Evolutionary conservation across 345 rosid species (phyloP), one percentile per base, ranked within the genome.

Genomic region (Toxicodendron radicans): DNA sequence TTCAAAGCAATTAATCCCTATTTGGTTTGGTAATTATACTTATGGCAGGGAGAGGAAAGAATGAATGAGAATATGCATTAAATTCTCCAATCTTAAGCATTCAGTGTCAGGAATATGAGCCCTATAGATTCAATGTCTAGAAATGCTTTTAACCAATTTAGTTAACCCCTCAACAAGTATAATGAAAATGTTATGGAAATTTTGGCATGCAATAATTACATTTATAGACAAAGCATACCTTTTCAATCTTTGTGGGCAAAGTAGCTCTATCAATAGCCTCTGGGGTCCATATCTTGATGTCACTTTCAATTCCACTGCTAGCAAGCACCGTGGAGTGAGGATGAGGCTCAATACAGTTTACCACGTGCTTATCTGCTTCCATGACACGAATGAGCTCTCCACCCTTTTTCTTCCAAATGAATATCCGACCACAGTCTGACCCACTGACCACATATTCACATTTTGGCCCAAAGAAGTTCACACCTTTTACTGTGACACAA

Each of bases 381-480:
- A 95, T 90, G 58, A 88, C 91, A 76, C 91, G 93, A 62, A 93
- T 60, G 52, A 91, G 93, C 82, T 88, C 84, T 68, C 98, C 97
- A 17, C 82, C 84, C 74, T 84, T 90, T 75, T 89, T 95, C 87
- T 80, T 90, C 99, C 99, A 95, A 38, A 93, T 88, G 80, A 95
- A 95, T 71, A 92, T 87, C 65, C 92, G 84, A 33, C 99, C 99
- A 82, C 99, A 95, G 77, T 95, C 98, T 45, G 99, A 95, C 18
- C 99, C 99, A 27, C 98, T 95, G 74, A 85, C 88, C 79, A 95
- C 99, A 81, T 91, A 95, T 71, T 95, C 97, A 48, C 88, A 89
- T 75, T 79, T 68, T 10, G 99, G 98, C 75, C 99, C 99, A 66
- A 86, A 90, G 74, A 93, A 95, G 75, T 76, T 89, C 54, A 93